Percentiles rank a stretch among this genome's conserved stretches.
Conservation (phyloP, 1,284 basidiomycete genomes). For the Malassezia japonica region DNA sequence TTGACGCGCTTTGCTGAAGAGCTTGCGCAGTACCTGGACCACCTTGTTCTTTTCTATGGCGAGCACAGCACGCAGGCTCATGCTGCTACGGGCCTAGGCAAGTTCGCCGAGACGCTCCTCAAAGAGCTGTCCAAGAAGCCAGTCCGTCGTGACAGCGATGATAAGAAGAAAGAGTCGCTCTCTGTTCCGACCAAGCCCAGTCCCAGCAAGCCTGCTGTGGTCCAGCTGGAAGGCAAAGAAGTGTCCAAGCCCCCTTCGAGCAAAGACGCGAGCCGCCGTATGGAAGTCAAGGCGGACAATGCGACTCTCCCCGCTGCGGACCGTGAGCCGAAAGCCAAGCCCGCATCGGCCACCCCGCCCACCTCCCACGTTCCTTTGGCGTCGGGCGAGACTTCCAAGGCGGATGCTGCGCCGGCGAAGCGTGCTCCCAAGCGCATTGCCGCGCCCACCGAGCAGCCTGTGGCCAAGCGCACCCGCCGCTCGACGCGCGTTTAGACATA, state of each 20-base stretch:
- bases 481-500: neutral
- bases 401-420: neutral
- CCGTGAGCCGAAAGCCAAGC: too few species aligned
- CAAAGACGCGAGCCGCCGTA: too few species aligned
- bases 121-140: slow-evolving; percentile 3
- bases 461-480: slow-evolving; percentile 14
- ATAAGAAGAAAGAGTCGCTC: too few species aligned
- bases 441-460: neutral
- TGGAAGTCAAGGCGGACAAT: too few species aligned
- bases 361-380: too few species aligned
- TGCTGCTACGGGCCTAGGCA: neutral
- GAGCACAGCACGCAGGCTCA: neutral
- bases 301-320: too few species aligned
- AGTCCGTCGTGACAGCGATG: too few species aligned
- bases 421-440: neutral
- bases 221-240: too few species aligned
- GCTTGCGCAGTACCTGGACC: slow-evolving; percentile 4
- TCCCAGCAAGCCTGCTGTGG: too few species aligned
- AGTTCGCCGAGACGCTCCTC: slow-evolving; percentile 13
- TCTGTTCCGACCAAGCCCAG: too few species aligned
- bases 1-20: slow-evolving; percentile 7
- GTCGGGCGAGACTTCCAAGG: neutral
- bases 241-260: too few species aligned
- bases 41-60: neutral
- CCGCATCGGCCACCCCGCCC: too few species aligned